Evolutionary conservation across 495 filamentous ascomycete species (phyloP), one percentile per base, ranked within the genome.

Genomic region (Hypoxylon cercidicola): DNA sequence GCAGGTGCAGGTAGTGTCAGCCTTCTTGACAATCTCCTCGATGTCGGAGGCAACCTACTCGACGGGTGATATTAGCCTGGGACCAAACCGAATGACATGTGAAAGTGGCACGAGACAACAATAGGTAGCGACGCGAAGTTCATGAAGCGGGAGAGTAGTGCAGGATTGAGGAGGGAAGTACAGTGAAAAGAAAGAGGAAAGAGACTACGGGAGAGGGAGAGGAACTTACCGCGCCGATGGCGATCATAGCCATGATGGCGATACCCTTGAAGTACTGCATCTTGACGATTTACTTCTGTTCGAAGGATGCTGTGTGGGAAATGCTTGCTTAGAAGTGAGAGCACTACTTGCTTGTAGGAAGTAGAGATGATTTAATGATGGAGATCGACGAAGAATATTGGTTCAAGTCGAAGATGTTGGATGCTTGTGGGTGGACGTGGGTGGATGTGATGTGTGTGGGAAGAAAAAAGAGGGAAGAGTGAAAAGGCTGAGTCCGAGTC

Each of bases 141-240:
- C n/a, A n/a, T 32, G 30, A 32, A 32, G 30, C 30, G 3, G 7
- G 10, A 46, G 18, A 28, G 18, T 19, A 51, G 28, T 21, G 9
- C 18, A 32, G 30, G 30, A 7, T 32, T 4, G 16, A 40, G 6
- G 50, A 20, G 10, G 32, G 23, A 35, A 46, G 7, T 2, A 8
- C n/a, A 34, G 21, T 32, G 18, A 30, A 8, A 34, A 34, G 8
- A 23, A 11, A 20, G 35, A n/a, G 8, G 8, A 23, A 4, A n/a
- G 11, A 5, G n/a, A 28, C 4, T 7, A 32, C 28, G 40, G 16
- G 25, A 58, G 50, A 45, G 20, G 13, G n/a, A 40, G 47, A 16
- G 44, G 25, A 47, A 80, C 80, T 76, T 64, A 83, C 80, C 78
- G 79, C 66, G 77, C 75, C 59, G 64, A 74, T 25, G 47, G 66